Evolutionary conservation across 2,329 filamentous ascomycete species (phyloP), one percentile per base, ranked within the genome.

Genomic region (Tricladium varicosporioides): DNA sequence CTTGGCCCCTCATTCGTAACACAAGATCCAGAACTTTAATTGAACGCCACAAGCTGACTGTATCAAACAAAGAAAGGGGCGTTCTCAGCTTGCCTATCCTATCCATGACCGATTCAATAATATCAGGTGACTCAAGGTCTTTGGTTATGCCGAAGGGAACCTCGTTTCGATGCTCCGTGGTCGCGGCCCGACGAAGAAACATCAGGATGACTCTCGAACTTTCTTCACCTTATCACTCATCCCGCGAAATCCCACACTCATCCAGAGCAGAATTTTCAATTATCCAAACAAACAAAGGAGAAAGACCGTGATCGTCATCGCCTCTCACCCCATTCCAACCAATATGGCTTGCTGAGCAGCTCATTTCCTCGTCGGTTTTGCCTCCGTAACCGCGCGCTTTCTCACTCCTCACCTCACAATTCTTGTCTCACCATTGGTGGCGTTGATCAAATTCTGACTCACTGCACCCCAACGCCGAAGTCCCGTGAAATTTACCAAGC

Each of bases 371-470:
- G 46, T 32, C 16, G 19, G 14, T 15, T 44, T 48, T 22, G 10
- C 32, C 50, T 50, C 51, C 45, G 22, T 57, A 53, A 57, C 55
- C 55, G 55, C 55, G 55, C 55, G 55, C 55, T 50, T 53, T 57
- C 47, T 33, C 45, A 22, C 46, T 48, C 19, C 11, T 11, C 14
- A 8, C 15, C 16, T 13, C 19, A n/a, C 16, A 11, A 19, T 22
- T 13, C 11, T 22, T 48, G 18, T 19, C 46, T 48, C 46, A 48
- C 14, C 14, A 27, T n/a, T 5, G 13, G 16, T 32, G 46, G 22
- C 45, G 11, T 15, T 16, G n/a, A 11, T 5, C 19, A 19, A 13
- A 48, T 22, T 18, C 48, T 33, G 19, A 33, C 15, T 40, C 14
- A 49, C 19, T 27, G 22, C 9, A 14, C n/a, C 19, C 4, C 27